Percentiles rank a stretch among this genome's conserved stretches.
These are phyloP conservation scores for Leccinum arenicola DNA, from an alignment of 768 basidiomycete species.

Conservation along the genomic window DNA sequence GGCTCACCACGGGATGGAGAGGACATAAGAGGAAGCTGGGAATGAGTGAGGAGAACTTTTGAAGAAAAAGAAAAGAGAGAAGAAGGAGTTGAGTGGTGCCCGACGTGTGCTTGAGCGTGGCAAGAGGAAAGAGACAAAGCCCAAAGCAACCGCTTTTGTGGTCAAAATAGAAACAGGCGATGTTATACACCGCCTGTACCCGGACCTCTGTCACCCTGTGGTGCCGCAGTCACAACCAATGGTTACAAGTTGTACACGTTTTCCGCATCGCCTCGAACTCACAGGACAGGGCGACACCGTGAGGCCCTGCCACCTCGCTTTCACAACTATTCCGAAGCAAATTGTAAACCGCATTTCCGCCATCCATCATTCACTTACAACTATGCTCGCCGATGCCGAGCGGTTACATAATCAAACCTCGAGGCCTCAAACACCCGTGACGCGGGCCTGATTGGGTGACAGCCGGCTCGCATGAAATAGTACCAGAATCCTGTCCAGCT, in stretches of 20 bases:
- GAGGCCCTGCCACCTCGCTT: background rate
- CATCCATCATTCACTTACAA: no score
- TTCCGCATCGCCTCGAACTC: background rate
- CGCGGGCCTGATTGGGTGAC: no score
- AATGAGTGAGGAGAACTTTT: slow-evolving; percentile 4
- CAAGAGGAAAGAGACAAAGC: slow-evolving; percentile 18
- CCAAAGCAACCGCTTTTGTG: slow-evolving; percentile 25
- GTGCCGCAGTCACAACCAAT: background rate
- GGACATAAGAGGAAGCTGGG: slow-evolving; percentile 20
- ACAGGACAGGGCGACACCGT: background rate
- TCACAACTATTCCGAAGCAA: background rate
- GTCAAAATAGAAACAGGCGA: slow-evolving; percentile 29
- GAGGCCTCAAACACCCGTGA: no score
- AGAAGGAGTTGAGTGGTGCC: background rate
- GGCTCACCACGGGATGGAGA: slow-evolving; percentile 31
- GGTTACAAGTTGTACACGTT: background rate
- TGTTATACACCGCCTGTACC: slow-evolving; percentile 32
- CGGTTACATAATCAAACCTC: background rate
- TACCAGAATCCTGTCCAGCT: background rate
- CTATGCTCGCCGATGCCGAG: no score
- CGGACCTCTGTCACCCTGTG: slow-evolving; percentile 30
- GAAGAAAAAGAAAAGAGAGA: background rate
- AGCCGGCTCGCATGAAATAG: no score
- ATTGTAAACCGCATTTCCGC: background rate
- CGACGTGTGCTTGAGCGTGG: background rate